Evolutionary conservation across 2,329 filamentous ascomycete genomes (phyloP).

Genomic region (Beauveria pseudobassiana): DNA sequence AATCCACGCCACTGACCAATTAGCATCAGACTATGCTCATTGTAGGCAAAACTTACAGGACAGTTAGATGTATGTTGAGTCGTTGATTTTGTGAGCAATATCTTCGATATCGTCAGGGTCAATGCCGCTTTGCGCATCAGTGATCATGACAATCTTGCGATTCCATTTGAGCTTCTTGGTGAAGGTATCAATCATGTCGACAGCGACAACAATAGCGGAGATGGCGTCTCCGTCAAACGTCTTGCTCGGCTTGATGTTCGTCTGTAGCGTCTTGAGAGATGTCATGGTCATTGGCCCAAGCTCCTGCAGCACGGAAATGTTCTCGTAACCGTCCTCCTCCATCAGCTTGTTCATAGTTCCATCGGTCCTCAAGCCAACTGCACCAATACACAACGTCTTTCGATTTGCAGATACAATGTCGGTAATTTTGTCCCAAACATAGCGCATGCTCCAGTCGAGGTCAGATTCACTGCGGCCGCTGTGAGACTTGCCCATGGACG

Average conservation of each 20-base stretch:
- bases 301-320: constrained; percentile 75
- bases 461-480: constrained; percentile 69
- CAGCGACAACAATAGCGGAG: constrained; percentile 77
- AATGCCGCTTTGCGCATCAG: constrained; percentile 68
- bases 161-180: constrained; percentile 79
- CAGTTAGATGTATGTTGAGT: constrained; percentile 66
- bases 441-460: constrained; percentile 82
- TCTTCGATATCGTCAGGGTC: constrained; percentile 63
- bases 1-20: constrained; percentile 69
- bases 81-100: constrained; percentile 67
- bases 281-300: constrained; percentile 55
- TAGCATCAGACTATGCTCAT: constrained; percentile 11
- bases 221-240: constrained; percentile 73
- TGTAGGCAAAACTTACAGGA: constrained; percentile 55
- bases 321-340: constrained; percentile 65
- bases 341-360: constrained; percentile 62
- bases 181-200: constrained; percentile 74
- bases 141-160: constrained; percentile 75
- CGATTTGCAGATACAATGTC: constrained; percentile 61
- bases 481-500: constrained; percentile 69
- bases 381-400: constrained; percentile 63
- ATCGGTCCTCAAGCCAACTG: constrained; percentile 77
- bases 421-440: constrained; percentile 85
- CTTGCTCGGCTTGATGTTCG: constrained; percentile 57
- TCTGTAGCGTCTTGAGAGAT: constrained; percentile 57